Conservation (phyloP, 2,329 filamentous ascomycete genomes). For the Cadophora gregata region DNA sequence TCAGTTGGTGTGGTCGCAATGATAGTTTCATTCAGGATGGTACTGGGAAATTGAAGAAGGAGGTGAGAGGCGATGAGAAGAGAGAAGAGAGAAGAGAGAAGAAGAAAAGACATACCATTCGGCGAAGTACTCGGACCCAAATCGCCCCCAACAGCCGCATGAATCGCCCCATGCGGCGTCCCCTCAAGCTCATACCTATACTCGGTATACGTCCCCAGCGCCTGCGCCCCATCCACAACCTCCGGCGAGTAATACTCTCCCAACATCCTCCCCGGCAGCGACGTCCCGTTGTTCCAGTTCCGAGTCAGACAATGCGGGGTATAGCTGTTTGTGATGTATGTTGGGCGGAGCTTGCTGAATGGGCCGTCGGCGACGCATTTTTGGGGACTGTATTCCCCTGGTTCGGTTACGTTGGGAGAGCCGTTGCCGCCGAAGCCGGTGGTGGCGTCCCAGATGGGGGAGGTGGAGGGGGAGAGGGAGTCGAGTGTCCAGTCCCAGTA, state of each 20-base stretch:
- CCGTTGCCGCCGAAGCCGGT: slow-evolving; percentile 11
- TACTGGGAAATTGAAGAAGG: too few species aligned
- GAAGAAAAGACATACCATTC: neutral
- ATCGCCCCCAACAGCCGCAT: slow-evolving; percentile 7
- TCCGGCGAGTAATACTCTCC: neutral
- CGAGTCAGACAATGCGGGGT: neutral
- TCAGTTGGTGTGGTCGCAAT: neutral
- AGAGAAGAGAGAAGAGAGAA: too few species aligned
- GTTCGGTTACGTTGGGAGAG: neutral
- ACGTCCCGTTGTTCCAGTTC: neutral
- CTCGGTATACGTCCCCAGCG: neutral
- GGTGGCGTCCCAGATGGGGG: neutral
- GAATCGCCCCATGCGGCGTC: neutral
- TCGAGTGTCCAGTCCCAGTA: slow-evolving; percentile 18
- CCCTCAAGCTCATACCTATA: slow-evolving; percentile 5
- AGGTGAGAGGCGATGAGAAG: too few species aligned
- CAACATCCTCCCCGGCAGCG: neutral
- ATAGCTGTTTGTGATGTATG: neutral
- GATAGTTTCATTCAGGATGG: neutral
- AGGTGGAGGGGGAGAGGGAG: slow-evolving; percentile 52
- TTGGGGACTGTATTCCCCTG: too few species aligned
- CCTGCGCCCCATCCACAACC: neutral
- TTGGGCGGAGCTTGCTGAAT: neutral
- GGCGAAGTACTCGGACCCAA: neutral
- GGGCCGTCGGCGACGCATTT: slow-evolving; percentile 5